A percentile compares a stretch with the other conserved stretches of the same genome.
Conservation (phyloP, 441 rosid species). For the Metrosideros polymorpha region DNA sequence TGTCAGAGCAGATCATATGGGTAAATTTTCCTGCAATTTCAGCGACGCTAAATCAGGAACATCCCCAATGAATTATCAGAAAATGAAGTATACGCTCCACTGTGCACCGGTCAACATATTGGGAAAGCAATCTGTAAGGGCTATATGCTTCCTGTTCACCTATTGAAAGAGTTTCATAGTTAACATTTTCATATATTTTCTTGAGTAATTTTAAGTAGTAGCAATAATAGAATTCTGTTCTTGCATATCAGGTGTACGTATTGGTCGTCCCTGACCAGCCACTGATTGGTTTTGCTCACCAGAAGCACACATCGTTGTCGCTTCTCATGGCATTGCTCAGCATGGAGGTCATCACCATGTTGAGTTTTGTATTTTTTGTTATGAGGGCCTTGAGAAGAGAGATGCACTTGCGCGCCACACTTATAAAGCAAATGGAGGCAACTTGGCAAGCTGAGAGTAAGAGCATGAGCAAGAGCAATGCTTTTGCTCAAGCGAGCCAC, state of each 20-base stretch:
- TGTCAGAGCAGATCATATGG: neutral
- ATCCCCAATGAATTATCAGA: conserved; percentile 7
- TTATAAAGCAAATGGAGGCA: conserved; percentile 73
- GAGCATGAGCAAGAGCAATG: conserved; percentile 65
- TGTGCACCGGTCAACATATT: conserved; percentile 25
- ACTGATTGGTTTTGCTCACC: conserved; percentile 4
- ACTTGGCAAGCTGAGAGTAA: conserved; percentile 78
- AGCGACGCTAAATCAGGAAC: neutral
- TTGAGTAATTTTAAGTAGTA: neutral
- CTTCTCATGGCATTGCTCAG: conserved; percentile 19
- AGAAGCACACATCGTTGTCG: conserved; percentile 10
- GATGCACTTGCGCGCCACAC: conserved; percentile 28
- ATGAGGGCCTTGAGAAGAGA: conserved; percentile 29
- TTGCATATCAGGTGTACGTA: conserved; percentile 41
- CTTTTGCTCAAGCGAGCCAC: conserved; percentile 71
- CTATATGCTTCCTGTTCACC: neutral
- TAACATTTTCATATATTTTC: neutral
- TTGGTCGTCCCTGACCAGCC: conserved; percentile 30
- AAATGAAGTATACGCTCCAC: conserved; percentile 16
- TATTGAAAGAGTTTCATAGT: neutral
- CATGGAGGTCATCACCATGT: conserved; percentile 7
- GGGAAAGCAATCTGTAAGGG: conserved; percentile 29
- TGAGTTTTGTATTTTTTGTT: conserved; percentile 28
- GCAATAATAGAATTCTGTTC: neutral
- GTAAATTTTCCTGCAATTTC: conserved; percentile 21